Conservation (phyloP, 768 basidiomycete genomes). For the Mrakia hoshinonis region DNA sequence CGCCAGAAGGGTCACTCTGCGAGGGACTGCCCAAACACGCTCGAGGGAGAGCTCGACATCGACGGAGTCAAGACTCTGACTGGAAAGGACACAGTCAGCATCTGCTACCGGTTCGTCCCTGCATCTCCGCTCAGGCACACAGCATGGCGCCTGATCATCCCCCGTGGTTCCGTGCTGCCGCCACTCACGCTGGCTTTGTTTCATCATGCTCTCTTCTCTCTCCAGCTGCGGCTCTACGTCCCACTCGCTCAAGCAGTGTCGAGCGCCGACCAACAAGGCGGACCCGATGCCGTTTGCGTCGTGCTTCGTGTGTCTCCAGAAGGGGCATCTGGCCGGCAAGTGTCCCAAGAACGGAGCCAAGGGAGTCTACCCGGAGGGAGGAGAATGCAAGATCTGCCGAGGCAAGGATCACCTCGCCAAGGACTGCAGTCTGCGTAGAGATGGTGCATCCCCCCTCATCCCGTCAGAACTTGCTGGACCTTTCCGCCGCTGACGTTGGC, state of each 20-base stretch:
- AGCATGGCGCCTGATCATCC: too few species aligned
- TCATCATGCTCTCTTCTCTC: not conserved
- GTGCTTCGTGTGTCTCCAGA: constrained; percentile 78
- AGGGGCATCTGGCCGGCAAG: constrained; percentile 73
- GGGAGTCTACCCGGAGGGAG: constrained; percentile 85
- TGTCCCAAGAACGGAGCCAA: constrained; percentile 72
- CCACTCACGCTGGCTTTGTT: too few species aligned
- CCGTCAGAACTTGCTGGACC: too few species aligned
- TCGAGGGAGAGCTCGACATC: constrained; percentile 30
- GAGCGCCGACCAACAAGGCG: constrained; percentile 52
- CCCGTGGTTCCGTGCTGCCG: too few species aligned
- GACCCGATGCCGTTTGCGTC: constrained; percentile 77
- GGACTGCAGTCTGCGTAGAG: constrained; percentile 51
- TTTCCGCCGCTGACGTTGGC: too few species aligned
- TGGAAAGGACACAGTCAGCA: constrained; percentile 44
- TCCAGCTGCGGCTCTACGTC: constrained; percentile 68
- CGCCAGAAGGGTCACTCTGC: constrained; percentile 74
- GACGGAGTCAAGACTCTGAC: constrained; percentile 22
- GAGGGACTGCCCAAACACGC: constrained; percentile 60
- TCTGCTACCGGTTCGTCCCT: constrained; percentile 59
- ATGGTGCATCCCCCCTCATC: constrained; percentile 1
- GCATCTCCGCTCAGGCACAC: too few species aligned
- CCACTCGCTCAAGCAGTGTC: constrained; percentile 73
- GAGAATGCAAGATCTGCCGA: constrained; percentile 75
- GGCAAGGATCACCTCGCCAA: constrained; percentile 76